Conservation (phyloP, 805 yeast genomes). For the Candida incommunis region DNA sequence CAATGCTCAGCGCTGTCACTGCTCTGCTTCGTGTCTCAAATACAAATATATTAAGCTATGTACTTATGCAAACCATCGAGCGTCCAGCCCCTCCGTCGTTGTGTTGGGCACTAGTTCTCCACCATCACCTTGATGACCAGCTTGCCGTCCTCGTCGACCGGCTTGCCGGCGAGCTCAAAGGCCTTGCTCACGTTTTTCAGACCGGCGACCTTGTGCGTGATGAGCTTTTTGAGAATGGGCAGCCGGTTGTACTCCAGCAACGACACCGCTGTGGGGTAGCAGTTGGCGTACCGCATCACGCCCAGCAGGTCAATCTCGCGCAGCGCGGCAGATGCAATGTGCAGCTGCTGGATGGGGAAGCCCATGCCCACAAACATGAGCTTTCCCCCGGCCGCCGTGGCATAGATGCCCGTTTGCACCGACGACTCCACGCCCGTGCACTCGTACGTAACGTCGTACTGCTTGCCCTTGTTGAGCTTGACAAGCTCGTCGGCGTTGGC, state of each 20-base stretch:
- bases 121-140: slow-evolving; percentile 17
- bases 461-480: slow-evolving; percentile 14
- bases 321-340: slow-evolving; percentile 17
- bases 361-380: slow-evolving; percentile 19
- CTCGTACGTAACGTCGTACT: slow-evolving; percentile 48
- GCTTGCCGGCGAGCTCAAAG: slow-evolving; percentile 18
- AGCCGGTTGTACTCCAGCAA: slow-evolving; percentile 11
- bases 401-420: slow-evolving; percentile 43
- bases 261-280: slow-evolving; percentile 16
- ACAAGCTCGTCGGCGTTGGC: slow-evolving; percentile 24
- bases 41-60: no score
- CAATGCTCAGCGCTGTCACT: no score
- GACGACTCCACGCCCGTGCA: slow-evolving; percentile 65
- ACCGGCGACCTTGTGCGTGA: slow-evolving; percentile 19
- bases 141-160: slow-evolving; percentile 18
- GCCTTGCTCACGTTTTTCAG: slow-evolving; percentile 16
- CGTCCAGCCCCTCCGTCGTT: no score
- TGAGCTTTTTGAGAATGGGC: slow-evolving; percentile 14
- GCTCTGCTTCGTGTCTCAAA: no score
- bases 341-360: slow-evolving; percentile 20
- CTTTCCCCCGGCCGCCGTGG: slow-evolving; percentile 42
- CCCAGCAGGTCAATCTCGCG: slow-evolving; percentile 21
- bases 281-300: slow-evolving; percentile 20
- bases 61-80: no score
- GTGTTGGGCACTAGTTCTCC: no score